Evolutionary conservation across 768 basidiomycete genomes (phyloP), one percentile per base, ranked within the genome.

Genomic region (Termitomyces sp.): DNA sequence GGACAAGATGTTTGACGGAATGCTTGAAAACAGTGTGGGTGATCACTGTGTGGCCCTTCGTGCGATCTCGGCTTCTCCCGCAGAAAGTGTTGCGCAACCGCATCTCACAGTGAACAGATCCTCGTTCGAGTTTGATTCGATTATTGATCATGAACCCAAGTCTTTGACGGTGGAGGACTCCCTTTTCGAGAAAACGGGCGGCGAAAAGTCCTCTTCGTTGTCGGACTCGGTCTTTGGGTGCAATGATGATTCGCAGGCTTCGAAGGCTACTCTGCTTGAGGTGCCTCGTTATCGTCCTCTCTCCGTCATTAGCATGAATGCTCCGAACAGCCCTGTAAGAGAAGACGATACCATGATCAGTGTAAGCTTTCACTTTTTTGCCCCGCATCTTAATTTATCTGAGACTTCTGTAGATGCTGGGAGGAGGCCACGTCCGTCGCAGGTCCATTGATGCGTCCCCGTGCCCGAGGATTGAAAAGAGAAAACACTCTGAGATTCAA

Each of bases 281-380:
- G 78, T 79, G 24, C 67, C 73, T 45, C 84, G 82, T 35, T 88
- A 85, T 74, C 78, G 89, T 16, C 89, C 89, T 0, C 65, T 90
- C 33, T 91, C 91, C 0, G 76, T 86, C 39, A 67, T 86, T 56
- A 92, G 89, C 66, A 74, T 82, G 39, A 61, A 74, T 60, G 77
- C 75, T 33, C 70, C 73, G 3, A 81, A 84, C 45, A 84, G 83
- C 61, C 81, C 86, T 0, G 72, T 73, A 48, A 80, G 79, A 63
- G 90, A 92, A 32, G 89, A 91, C 61, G 91, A 92, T 65, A 92
- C 92, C 0, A 91, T 92, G 90, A 88, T 92, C 51, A 84, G 83
- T 42, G 89, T 91, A 71, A 68, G 86, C 75, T 22, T 38, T 3
- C 11, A 36, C 33, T 50, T 24, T 38, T 5, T 22, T 50, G 33